Evolutionary conservation across 495 filamentous ascomycete genomes (phyloP), one percentile per base, ranked within the genome.

Genomic region (Hypoxylon lienhwacheense): DNA sequence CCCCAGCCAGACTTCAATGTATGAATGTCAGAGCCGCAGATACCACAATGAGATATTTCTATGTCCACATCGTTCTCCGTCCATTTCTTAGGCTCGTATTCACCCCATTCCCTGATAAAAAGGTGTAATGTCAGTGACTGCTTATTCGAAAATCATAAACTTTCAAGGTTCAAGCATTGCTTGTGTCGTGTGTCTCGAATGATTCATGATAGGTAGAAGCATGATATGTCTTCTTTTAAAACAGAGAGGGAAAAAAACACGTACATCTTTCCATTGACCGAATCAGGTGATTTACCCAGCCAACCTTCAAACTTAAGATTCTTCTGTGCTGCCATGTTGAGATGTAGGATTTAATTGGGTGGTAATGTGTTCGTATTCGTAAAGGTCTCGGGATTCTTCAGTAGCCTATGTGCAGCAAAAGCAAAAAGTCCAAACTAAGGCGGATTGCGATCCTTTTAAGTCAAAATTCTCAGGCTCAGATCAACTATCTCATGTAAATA

Each of bases 21-120:
- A 71, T 95, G 89, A 3, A 91, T 44, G 62, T 96, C 89, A 39
- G 77, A 79, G 22, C 87, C 89, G 70, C 90, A 95, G 61, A 96
- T 83, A 41, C 90, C 88, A 67, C 89, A 93, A 72, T 95, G 89
- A 0, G 87, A 78, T 55, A 96, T 75, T 64, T 83, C 75, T 54
- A 89, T 87, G 64, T 89, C 85, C 39, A 95, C 77, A 69, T 95
- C 89, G 52, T 79, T 86, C 59, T 87, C 82, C 17, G 84, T 79
- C 77, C 86, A 93, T 8, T 81, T 76, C 74, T 95, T 96, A 2
- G 89, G 88, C 53, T 84, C 78, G 68, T 83, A 95, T 55, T 80
- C 73, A 53, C 79, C 77, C 82, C 84, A 91, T 29, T 74, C 71
- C 50, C 41, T 46, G 14, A 4, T 31, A 1, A 21, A 17, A 5